These are phyloP conservation scores for Chrysochromulina tobinii DNA, from an alignment of 78 protist species.

Conservation along the genomic window DNA sequence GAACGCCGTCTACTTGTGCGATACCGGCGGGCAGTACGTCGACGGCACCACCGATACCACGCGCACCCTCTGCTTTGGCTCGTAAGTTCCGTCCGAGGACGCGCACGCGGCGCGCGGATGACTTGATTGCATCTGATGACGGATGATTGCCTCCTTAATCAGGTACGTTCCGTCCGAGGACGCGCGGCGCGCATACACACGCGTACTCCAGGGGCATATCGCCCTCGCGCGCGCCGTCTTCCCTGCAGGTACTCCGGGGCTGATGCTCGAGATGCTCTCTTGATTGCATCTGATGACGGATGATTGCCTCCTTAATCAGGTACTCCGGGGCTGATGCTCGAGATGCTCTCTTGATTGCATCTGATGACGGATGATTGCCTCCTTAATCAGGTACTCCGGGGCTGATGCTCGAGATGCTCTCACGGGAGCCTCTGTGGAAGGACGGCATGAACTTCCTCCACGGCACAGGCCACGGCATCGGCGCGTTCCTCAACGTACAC, in stretches of 20 bases:
- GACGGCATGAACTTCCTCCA: constrained; percentile 59
- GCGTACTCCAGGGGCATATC: constrained; percentile 83
- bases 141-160: too few relatives aligned
- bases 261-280: constrained; percentile 24
- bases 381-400: too few relatives aligned
- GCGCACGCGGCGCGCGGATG: constrained; percentile 51
- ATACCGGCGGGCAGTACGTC: constrained; percentile 84
- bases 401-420: too few relatives aligned
- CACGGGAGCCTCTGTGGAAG: not conserved
- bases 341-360: too few relatives aligned
- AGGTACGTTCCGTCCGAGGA: constrained; percentile 59
- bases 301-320: not conserved
- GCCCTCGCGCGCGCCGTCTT: constrained; percentile 61
- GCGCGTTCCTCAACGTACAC: constrained; percentile 87
- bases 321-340: too few relatives aligned
- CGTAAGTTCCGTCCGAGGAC: constrained; percentile 59
- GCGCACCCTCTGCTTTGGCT: constrained; percentile 59
- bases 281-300: not conserved
- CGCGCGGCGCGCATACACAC: constrained; percentile 74
- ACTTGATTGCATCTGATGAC: not conserved
- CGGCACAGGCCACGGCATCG: constrained; percentile 96
- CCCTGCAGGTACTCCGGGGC: constrained; percentile 75
- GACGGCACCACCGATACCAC: constrained; percentile 96
- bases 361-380: too few relatives aligned
- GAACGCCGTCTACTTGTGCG: not conserved